These are phyloP conservation scores for Passiflora organensis DNA, from an alignment of 345 rosid genomes.

Conservation along the genomic window DNA sequence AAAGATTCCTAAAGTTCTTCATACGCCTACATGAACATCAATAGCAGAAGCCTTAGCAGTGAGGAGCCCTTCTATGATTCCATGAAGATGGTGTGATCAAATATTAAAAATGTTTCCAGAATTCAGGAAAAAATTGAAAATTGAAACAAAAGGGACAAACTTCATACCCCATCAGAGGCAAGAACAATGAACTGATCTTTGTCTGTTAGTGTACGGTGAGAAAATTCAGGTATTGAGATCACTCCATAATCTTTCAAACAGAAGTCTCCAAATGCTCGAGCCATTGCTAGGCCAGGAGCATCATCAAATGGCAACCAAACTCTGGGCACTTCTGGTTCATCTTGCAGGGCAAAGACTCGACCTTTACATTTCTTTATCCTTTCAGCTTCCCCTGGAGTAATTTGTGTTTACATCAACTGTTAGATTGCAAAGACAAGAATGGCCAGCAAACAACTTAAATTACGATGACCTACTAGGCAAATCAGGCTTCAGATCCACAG, in stretches of 20 bases:
- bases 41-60: too few species aligned
- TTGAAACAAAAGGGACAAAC: constrained; percentile 1
- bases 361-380: constrained; percentile 95
- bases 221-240: constrained; percentile 86
- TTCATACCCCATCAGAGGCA: constrained; percentile 93
- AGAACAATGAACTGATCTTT: constrained; percentile 91
- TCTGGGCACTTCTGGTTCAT: constrained; percentile 96
- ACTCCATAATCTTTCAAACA: constrained; percentile 99
- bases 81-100: too few species aligned
- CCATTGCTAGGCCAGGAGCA: constrained; percentile 99
- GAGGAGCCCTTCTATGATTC: too few species aligned
- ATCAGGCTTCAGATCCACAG: constrained; percentile 97
- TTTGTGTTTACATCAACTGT: constrained; percentile 9
- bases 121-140: neutral
- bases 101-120: too few species aligned
- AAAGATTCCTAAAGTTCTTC: too few species aligned
- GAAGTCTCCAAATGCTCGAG: constrained; percentile 98
- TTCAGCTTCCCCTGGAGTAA: constrained; percentile 80
- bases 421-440: neutral
- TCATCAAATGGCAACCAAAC: constrained; percentile 99
- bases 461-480: constrained; percentile 72
- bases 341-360: constrained; percentile 95
- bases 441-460: constrained; percentile 6
- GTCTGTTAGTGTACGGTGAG: constrained; percentile 77
- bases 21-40: too few species aligned